Evolutionary conservation across 1,139 yeast species (phyloP), one percentile per base, ranked within the genome.

Genomic region (Pichia norvegensis): DNA sequence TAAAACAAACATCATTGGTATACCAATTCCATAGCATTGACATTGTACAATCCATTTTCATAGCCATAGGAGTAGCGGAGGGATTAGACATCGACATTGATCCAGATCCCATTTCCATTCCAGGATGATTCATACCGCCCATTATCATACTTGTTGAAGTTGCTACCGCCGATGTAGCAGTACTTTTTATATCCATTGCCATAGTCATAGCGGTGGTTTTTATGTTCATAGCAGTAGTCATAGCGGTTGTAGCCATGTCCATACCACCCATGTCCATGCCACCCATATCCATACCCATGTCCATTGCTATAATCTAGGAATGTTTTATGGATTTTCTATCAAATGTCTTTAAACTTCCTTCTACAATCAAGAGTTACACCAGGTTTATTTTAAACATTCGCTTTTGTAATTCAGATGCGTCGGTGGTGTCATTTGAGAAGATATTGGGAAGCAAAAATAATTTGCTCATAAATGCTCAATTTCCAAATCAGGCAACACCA

Each of bases 1-100:
- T 67, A 54, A 81, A 79, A 56, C 87, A 81, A 4, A 79, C 64
- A 55, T 80, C 80, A 23, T 79, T 67, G 0, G 84, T 76, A 49
- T 70, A 60, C 79, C 79, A 74, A 57, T 75, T 75, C 79, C 79
- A 75, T 38, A 70, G 52, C 80, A 74, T 74, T 6, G 52, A 47
- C 53, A 55, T 55, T n/a, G 48, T 38, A 39, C 56, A 54, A 1
- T 37, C 14, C 50, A 42, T 44, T 22, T 27, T 38, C 41, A 38
- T 47, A 4, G 20, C 37, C 31, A 29, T 21, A 44, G 41, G 42
- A 33, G 35, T 17, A 19, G 45, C 17, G 16, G 46, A 21, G n/a
- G 40, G 39, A 9, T 22, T 19, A 4, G 43, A 11, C 36, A 29
- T 29, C 27, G 33, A 25, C 14, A 19, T 35, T 41, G 38, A 40